Evolutionary conservation across 1,284 basidiomycete species (phyloP), one percentile per base, ranked within the genome.

Genomic region (Rhodotorula sp.): DNA sequence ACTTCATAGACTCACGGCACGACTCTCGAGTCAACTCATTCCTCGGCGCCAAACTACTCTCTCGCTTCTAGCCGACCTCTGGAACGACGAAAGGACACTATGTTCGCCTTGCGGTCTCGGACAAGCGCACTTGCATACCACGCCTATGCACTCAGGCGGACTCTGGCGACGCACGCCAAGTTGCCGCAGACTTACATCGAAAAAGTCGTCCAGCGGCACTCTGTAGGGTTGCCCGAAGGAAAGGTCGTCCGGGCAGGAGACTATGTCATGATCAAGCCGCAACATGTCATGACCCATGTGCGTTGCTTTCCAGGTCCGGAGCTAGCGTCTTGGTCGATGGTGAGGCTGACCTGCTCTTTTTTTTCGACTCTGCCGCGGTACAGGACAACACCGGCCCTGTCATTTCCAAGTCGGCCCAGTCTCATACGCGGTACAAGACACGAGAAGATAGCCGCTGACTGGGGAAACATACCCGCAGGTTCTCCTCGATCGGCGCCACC

Each of bases 371-470:
- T 30, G 5, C 33, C 24, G 56, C 42, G 10, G 8, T 29, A 30
- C 93, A 96, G 79, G 94, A 99, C 80, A 99, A 99, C 81, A 99
- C 95, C 18, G 95, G 95, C 0, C 95, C 95, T 5, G 95, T 98
- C 76, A 96, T 99, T 73, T 89, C 90, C 79, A 95, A 95, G 91
- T 93, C 78, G 79, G 88, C 67, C 22, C 37, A 10, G 42, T 42
- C 42, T 30, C 15, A 7, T 30, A 4, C 12, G 12, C 45, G 37
- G 37, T 42, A 12, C 24, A n/a, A 51, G 10, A n/a, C 20, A 14
- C 14, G 4, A 24, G 44, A 6, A 8, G 17, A 22, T 2, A 8
- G 6, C 3, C 0, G 42, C 30, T 57, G 59, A 51, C 49, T 22
- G 7, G 4, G 24, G 56, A 1, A 1, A 37, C 12, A 4, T 6